These are phyloP conservation scores for Talaromyces sp. DNA, from an alignment of 2,329 filamentous ascomycete species.

Conservation along the genomic window DNA sequence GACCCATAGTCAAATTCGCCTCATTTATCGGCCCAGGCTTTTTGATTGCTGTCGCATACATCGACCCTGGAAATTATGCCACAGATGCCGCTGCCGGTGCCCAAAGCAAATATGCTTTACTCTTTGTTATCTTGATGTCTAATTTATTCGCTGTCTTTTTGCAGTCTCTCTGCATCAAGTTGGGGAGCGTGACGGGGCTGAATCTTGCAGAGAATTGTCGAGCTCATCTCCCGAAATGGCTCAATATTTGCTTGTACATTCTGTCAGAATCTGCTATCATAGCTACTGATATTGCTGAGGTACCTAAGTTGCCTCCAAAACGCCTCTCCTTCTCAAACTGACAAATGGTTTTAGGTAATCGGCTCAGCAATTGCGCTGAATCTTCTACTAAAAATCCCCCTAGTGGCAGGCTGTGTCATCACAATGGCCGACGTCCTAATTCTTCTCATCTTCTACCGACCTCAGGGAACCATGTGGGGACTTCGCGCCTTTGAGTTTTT, in stretches of 20 bases:
- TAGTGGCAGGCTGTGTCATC: slow-evolving; percentile 54
- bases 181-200: slow-evolving; percentile 63
- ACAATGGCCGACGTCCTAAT: slow-evolving; percentile 53
- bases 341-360: slow-evolving; percentile 48
- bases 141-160: slow-evolving; percentile 47
- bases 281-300: slow-evolving; percentile 66
- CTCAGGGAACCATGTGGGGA: slow-evolving; percentile 48
- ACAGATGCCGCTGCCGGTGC: slow-evolving; percentile 48
- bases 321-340: neutral
- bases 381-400: slow-evolving; percentile 49
- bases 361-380: slow-evolving; percentile 55
- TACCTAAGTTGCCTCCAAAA: slow-evolving; percentile 23
- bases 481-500: slow-evolving; percentile 52
- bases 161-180: slow-evolving; percentile 51
- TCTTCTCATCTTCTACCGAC: slow-evolving; percentile 53
- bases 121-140: slow-evolving; percentile 46
- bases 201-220: slow-evolving; percentile 63
- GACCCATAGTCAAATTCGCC: slow-evolving; percentile 35
- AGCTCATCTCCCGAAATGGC: slow-evolving; percentile 60
- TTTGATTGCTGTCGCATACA: slow-evolving; percentile 46
- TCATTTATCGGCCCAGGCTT: slow-evolving; percentile 46
- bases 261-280: slow-evolving; percentile 65
- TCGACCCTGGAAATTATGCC: slow-evolving; percentile 48
- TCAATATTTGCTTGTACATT: slow-evolving; percentile 58
- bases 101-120: slow-evolving; percentile 38